Evolutionary conservation across 345 rosid species (phyloP), one percentile per base, ranked within the genome.

Genomic region (Eutrema yunnanense): DNA sequence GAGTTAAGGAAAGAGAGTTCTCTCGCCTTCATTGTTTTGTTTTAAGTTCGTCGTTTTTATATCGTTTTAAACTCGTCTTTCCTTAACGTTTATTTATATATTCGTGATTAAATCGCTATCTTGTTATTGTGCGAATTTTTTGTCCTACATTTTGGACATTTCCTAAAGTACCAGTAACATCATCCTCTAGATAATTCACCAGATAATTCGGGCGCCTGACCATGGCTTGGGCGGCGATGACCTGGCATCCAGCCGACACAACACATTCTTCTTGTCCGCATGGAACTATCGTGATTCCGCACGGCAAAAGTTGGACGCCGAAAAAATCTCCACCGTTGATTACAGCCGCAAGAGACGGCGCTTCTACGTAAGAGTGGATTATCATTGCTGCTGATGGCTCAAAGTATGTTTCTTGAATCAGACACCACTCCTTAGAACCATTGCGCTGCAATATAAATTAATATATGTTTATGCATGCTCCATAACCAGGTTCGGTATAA

Each of bases 381-480:
- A 85, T 70, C 33, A 78, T 43, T 5, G 87, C 78, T 14, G 80
- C 81, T 0, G 86, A 66, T 1, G 72, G 59, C 9, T 84, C 89
- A 4, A 47, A 47, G 80, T 83, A 82, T 5, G 85, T 82, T 77
- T 87, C 92, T 78, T 87, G 86, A 47, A 87, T 52, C 69, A 85
- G 0, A 67, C 55, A 67, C 38, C 50, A 9, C 10, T 14, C 52
- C 1, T 5, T 29, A 5, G 14, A 3, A 29, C 51, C 7, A 41
- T 9, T 29, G 4, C 38, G 5, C 41, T 53, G 14, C 30, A 9
- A 42, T 29, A n/a, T 37, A 63, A 13, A 14, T 4, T 46, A 9
- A 12, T 13, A 3, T 19, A 5, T 36, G 2, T 30, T 33, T 65
- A 16, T 12, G 12, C 22, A n/a, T n/a, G 5, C 14, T n/a, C 2